Conservation (phyloP, 2,329 filamentous ascomycete species). For the Aspergillus alliaceus region DNA sequence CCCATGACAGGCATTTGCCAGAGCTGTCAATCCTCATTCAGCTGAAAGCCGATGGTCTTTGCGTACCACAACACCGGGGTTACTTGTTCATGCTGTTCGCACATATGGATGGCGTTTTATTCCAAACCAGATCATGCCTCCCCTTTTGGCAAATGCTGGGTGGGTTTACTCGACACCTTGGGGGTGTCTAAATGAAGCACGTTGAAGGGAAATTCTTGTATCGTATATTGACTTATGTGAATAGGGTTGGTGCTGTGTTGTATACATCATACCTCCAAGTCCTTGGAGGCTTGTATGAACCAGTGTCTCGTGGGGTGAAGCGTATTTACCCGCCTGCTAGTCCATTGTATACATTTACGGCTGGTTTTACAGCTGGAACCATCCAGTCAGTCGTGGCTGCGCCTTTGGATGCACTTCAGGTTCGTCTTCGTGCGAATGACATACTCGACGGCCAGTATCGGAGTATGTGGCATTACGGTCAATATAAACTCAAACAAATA, state of each 20-base stretch:
- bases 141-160: conserved; percentile 62
- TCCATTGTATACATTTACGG: conserved; percentile 54
- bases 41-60: conserved; percentile 55
- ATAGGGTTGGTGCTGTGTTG: conserved; percentile 59
- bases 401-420: conserved; percentile 63
- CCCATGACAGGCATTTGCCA: conserved; percentile 57
- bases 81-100: conserved; percentile 61
- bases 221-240: conserved; percentile 2
- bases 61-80: conserved; percentile 60
- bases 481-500: conserved; percentile 58
- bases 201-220: too few species aligned
- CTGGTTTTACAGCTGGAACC: conserved; percentile 59
- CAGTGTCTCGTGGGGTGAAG: conserved; percentile 57
- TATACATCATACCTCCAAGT: conserved; percentile 65
- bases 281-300: conserved; percentile 58
- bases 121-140: conserved; percentile 64
- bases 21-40: conserved; percentile 60
- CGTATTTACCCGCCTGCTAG: conserved; percentile 61
- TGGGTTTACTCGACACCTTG: too few species aligned
- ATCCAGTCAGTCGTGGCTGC: conserved; percentile 63
- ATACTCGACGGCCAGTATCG: conserved; percentile 60
- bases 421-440: conserved; percentile 60
- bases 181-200: too few species aligned
- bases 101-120: conserved; percentile 65
- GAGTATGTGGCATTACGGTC: conserved; percentile 64